Conservation (phyloP, 345 rosid genomes). For the Syzygium oleosum region DNA sequence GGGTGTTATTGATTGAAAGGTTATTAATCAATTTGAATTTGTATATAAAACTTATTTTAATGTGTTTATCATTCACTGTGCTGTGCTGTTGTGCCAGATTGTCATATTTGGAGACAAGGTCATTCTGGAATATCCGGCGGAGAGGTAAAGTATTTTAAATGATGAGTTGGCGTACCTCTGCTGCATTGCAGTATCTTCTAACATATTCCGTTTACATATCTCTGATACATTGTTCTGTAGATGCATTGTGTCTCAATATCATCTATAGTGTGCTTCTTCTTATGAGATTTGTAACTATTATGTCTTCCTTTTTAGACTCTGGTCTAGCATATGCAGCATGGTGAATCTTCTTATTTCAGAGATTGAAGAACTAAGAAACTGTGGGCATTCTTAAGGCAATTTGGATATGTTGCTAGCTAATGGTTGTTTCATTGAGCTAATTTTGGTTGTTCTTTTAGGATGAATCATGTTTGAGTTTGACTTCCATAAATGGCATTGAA, state of each 20-base stretch:
- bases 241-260: background rate
- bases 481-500: background rate
- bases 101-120: constrained; percentile 75
- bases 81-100: constrained; percentile 35
- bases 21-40: background rate
- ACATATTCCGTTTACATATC: background rate
- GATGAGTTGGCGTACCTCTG: background rate
- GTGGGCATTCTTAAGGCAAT: background rate
- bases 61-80: background rate
- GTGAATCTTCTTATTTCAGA: background rate
- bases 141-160: constrained; percentile 39
- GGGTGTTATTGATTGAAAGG: background rate
- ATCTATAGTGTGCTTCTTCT: background rate
- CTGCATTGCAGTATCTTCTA: background rate
- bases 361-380: background rate
- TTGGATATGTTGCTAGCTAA: background rate
- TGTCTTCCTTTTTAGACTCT: background rate
- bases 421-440: background rate
- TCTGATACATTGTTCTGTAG: background rate
- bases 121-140: constrained; percentile 76
- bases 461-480: background rate
- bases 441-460: background rate
- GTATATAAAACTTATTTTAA: background rate
- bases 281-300: background rate
- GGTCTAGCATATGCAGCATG: background rate